A percentile compares a stretch with the other conserved stretches of the same genome.
Conservation (phyloP, 106 monocot genomes). For the Acorus calamus region DNA sequence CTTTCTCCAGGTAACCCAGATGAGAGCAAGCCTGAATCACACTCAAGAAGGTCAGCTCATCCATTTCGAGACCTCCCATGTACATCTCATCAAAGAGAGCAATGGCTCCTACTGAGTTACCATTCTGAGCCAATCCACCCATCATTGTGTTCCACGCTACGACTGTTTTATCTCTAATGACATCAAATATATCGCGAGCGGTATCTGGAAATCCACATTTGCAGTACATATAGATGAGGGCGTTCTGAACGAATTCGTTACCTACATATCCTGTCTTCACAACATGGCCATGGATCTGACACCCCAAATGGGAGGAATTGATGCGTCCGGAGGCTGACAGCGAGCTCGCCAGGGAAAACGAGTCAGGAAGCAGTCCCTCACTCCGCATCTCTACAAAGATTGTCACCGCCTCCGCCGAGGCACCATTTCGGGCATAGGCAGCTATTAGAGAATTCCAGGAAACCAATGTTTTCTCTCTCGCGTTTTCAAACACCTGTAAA, state of each 20-base stretch:
- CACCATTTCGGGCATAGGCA: constrained; percentile 6
- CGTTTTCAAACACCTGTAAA: constrained; percentile 5
- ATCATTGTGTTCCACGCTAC: constrained; percentile 24
- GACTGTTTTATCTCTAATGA: neutral
- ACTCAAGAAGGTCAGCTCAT: constrained; percentile 10
- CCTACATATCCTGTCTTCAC: neutral
- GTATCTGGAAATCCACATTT: constrained; percentile 11
- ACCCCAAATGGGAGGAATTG: neutral
- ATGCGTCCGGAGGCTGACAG: constrained; percentile 10
- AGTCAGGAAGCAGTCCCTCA: constrained; percentile 10
- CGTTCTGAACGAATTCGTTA: constrained; percentile 17
- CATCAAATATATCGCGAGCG: constrained; percentile 10
- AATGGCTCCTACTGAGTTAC: constrained; percentile 13
- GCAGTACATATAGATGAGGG: constrained; percentile 23
- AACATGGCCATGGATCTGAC: constrained; percentile 8
- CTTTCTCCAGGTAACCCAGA: constrained; percentile 2
- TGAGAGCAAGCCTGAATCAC: constrained; percentile 8
- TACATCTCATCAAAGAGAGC: constrained; percentile 6
- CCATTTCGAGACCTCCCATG: neutral
- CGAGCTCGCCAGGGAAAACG: constrained; percentile 2
- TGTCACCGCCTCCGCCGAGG: constrained; percentile 2
- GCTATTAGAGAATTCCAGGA: constrained; percentile 9
- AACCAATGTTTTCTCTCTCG: constrained; percentile 7
- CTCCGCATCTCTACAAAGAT: constrained; percentile 1
- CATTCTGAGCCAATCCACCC: constrained; percentile 7